These are phyloP conservation scores for Nakazawaea holstii DNA, from an alignment of 805 yeast species.

Conservation along the genomic window DNA sequence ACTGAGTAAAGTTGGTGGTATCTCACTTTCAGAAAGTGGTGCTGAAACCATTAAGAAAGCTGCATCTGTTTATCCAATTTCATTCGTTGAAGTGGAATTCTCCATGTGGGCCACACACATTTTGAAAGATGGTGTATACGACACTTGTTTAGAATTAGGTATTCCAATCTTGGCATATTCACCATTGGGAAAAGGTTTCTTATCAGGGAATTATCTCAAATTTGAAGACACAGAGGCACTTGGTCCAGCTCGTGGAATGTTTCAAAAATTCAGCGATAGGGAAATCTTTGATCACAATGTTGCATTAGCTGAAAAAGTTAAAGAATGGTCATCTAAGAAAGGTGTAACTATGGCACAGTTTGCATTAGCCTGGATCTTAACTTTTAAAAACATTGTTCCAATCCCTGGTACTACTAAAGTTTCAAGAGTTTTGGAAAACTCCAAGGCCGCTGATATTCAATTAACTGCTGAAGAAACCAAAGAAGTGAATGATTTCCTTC, in stretches of 20 bases:
- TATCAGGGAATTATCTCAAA: slow-evolving; percentile 56
- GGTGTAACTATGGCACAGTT: slow-evolving; percentile 57
- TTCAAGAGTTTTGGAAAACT: slow-evolving; percentile 58
- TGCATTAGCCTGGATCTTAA: slow-evolving; percentile 62
- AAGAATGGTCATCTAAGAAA: slow-evolving; percentile 41
- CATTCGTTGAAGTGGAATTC: slow-evolving; percentile 73
- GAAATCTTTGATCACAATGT: slow-evolving; percentile 46
- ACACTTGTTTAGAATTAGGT: slow-evolving; percentile 46
- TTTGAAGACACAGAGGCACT: slow-evolving; percentile 38
- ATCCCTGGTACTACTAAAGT: slow-evolving; percentile 73
- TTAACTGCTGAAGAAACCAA: slow-evolving; percentile 55
- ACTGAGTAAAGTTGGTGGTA: slow-evolving; percentile 60
- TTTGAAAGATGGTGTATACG: slow-evolving; percentile 56
- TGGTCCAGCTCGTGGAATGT: slow-evolving; percentile 44
- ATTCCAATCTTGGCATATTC: slow-evolving; percentile 77
- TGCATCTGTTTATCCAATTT: slow-evolving; percentile 46
- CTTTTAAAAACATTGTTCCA: slow-evolving; percentile 55
- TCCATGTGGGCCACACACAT: slow-evolving; percentile 67
- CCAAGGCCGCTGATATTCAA: slow-evolving; percentile 27
- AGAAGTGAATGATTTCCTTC: slow-evolving; percentile 42
- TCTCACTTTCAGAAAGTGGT: slow-evolving; percentile 71
- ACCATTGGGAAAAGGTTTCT: slow-evolving; percentile 75
- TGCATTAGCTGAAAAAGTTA: slow-evolving; percentile 40
- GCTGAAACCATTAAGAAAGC: slow-evolving; percentile 60
- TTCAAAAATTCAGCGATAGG: slow-evolving; percentile 48